Conservation (phyloP, 2,329 filamentous ascomycete genomes). For the Biscogniauxia marginata region DNA sequence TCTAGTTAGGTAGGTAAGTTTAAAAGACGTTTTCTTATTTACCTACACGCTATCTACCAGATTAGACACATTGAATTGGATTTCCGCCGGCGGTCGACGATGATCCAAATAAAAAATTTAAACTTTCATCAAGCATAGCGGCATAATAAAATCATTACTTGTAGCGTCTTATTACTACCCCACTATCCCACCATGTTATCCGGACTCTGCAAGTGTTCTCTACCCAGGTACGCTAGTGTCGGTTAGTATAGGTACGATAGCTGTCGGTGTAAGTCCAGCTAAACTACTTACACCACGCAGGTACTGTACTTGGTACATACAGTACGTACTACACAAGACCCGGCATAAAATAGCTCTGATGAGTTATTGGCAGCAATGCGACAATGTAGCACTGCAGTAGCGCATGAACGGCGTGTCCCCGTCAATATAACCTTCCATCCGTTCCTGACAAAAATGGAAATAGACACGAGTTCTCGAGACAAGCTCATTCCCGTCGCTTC, state of each 20-base stretch:
- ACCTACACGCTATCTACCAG: background rate
- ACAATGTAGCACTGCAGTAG: background rate
- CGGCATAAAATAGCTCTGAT: background rate
- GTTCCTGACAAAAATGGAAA: background rate
- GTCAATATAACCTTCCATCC: background rate
- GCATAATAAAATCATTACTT: slow-evolving; percentile 7
- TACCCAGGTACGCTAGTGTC: background rate
- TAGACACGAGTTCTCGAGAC: background rate
- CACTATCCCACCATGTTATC: background rate
- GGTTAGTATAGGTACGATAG: background rate
- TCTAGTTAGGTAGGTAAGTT: background rate
- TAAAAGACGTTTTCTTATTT: too few relatives aligned
- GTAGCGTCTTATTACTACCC: slow-evolving; percentile 1
- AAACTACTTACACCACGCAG: background rate
- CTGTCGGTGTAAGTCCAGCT: background rate
- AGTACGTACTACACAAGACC: too few relatives aligned
- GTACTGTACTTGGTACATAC: background rate
- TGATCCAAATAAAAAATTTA: slow-evolving; percentile 8
- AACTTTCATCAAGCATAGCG: slow-evolving; percentile 2
- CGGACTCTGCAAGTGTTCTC: background rate
- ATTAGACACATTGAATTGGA: background rate
- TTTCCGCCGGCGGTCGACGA: background rate
- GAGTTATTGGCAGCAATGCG: background rate
- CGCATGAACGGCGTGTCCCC: background rate
- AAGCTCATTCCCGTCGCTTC: background rate